Evolutionary conservation across 257 asterid genomes (phyloP), one percentile per base, ranked within the genome.

Genomic region (Capsicum rhomboideum): DNA sequence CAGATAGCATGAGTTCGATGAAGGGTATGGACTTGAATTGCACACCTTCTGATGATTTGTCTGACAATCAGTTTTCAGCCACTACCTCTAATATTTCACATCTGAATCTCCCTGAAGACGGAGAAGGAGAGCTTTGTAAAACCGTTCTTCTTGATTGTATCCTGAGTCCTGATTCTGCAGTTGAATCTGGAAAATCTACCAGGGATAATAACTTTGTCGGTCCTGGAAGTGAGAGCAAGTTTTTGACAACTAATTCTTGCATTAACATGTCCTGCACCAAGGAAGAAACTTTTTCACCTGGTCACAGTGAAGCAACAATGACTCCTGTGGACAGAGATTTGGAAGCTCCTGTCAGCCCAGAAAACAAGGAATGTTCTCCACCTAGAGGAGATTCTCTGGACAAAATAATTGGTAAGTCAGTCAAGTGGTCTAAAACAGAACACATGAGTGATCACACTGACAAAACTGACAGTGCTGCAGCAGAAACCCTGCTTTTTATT

Each of bases 301-400:
- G 56, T 40, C 56, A 71, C 21, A 20, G 63, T 69, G 54, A 16
- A 71, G 69, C 40, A 78, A 66, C 17, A 42, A 80, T 82, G 55
- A 82, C 82, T 84, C 42, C 28, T 4, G 81, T 50, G 31, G 42
- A 80, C 66, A 26, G 67, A 21, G 90, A 85, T 84, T 72, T 92
- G 86, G 86, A 85, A 83, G 92, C 90, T 8, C 91, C 93, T 3
- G 55, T 83, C 59, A 86, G 97, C 87, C 93, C 93, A 37, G 93
- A 90, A 49, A 92, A 89, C 63, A 88, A 89, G 87, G 94, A 92
- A 84, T 83, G 85, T 81, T 87, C 89, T 89, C 93, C 93, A 67
- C 94, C 92, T 18, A 88, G 89, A 87, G 94, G 89, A 61, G 83
- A 85, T 75, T 88, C 93, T 6, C 89, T 86, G 85, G 91, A 88